A percentile compares a stretch with the other conserved stretches of the same genome.
Conservation (phyloP, 1,284 basidiomycete species). For the Leucoagaricus sp. region DNA sequence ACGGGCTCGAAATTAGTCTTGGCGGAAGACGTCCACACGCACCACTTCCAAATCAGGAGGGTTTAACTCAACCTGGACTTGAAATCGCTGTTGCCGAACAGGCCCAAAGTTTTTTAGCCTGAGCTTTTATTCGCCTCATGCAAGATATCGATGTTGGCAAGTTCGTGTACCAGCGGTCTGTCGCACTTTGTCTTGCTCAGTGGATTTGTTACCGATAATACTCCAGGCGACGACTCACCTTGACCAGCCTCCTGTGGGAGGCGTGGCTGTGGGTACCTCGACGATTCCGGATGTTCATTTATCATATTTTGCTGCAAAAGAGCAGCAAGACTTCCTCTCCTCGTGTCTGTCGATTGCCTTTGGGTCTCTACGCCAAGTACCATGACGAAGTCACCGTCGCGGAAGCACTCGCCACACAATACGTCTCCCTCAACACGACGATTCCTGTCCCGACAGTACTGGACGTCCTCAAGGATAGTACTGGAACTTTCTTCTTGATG, state of each 20-base stretch:
- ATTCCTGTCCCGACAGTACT: conserved; percentile 22
- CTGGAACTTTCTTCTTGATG: conserved; percentile 13
- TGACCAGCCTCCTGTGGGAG: background rate
- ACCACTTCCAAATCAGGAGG: too few species aligned
- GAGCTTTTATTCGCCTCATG: too few species aligned
- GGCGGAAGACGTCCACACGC: too few species aligned
- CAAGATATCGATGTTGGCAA: too few species aligned
- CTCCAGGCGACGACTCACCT: background rate
- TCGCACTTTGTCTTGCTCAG: too few species aligned
- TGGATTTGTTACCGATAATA: too few species aligned
- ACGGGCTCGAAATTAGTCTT: too few species aligned
- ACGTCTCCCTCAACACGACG: conserved; percentile 20
- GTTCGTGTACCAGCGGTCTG: too few species aligned
- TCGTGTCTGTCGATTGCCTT: background rate
- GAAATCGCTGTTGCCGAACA: too few species aligned
- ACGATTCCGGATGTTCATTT: background rate
- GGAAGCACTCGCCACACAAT: conserved; percentile 22
- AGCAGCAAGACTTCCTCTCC: background rate
- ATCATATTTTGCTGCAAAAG: background rate
- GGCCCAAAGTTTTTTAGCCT: background rate
- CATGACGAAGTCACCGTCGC: background rate
- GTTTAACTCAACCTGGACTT: too few species aligned
- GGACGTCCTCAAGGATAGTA: conserved; percentile 16
- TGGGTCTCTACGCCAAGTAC: background rate
- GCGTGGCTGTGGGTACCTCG: background rate